A percentile compares a stretch with the other conserved stretches of the same genome.
Evolutionary conservation across 352 stramenopile genomes (phyloP).

Genomic region (Phytophthora nicotianae): DNA sequence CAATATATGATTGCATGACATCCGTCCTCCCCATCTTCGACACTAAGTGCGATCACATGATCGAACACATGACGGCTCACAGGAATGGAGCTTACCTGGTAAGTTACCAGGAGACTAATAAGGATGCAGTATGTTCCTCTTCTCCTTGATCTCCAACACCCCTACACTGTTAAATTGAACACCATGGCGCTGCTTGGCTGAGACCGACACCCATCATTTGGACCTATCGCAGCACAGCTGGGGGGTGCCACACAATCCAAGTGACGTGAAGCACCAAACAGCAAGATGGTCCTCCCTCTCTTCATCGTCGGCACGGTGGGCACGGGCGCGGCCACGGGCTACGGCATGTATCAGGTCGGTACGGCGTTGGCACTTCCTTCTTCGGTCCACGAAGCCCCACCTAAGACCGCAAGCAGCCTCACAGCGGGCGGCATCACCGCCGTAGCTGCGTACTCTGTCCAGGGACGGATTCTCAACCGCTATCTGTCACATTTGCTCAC

Average conservation of each 20-base stretch:
- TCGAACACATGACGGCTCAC: not conserved
- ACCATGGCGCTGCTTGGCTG: not conserved
- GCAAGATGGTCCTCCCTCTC: conserved; percentile 70
- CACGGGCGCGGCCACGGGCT: conserved; percentile 50
- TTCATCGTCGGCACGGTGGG: conserved; percentile 63
- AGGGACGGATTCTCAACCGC: conserved; percentile 58
- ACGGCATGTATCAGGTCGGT: conserved; percentile 75
- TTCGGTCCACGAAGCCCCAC: conserved; percentile 32
- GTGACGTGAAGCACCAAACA: not conserved
- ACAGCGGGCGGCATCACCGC: conserved; percentile 39
- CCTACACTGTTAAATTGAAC: not conserved
- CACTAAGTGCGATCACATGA: conserved; percentile 16
- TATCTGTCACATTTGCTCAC: conserved; percentile 69
- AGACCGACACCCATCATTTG: conserved; percentile 26
- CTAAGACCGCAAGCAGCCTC: conserved; percentile 49
- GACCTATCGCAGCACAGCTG: conserved; percentile 18
- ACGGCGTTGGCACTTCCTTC: conserved; percentile 50
- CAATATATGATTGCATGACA: conserved; percentile 15
- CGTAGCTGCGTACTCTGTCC: conserved; percentile 51
- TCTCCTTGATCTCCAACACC: not conserved
- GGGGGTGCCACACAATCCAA: conserved; percentile 21
- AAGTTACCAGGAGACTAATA: not conserved
- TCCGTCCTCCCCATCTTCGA: conserved; percentile 11
- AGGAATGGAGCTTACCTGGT: not conserved
- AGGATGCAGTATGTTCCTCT: not conserved